Base-by-base conservation (phyloP, 2,329 filamentous ascomycete genomes). In the Aspergillus sp. region DNA sequence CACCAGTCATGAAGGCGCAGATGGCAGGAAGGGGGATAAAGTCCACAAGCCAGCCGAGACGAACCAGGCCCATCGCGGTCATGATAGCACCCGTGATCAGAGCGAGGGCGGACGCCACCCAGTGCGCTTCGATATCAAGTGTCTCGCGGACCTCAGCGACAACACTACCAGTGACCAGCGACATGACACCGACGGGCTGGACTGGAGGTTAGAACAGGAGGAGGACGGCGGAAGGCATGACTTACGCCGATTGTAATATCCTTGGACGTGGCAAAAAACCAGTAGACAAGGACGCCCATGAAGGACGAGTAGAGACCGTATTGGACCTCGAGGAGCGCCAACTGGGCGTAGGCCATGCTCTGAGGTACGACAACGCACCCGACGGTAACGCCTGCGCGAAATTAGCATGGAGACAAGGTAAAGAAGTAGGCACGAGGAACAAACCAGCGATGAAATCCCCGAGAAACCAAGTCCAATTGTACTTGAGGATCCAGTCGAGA, bases 231-330 rank as follows among this genome's bases (percentile, higher is more conserved):
- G 17, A 26, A 26, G n/a, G 22, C 8, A 42, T 15, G 1, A 71
- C 78, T 62, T 68, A 83, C 80, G 7, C 89, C 88, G 34, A 95
- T 94, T 8, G 88, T 94, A 52, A 95, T 94, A 56, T 95, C 88
- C 55, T 95, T 95, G 10, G 86, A 94, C 1, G 88, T 95, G 24
- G 86, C 88, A 52, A 95, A 95, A 53, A 93, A 81, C 86, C 86
- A 95, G 61, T 95, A 95, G 39, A 93, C 70, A 40, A 93, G 58
- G 11, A 93, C 86, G 24, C 88, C 89, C 71, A 94, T 88, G 54
- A 95, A 95, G 0, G 86, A 93, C 0, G 88, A 88, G 61, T 93
- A 91, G 1, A 95, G 72, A 30, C 88, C 88, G 50, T 80, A 95
- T 55, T 94, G 71, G 4, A 79, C 73, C 1, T 75, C 71, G 7